Evolutionary conservation across 2,329 filamentous ascomycete genomes (phyloP).

Genomic region (Fusarium buxicola): DNA sequence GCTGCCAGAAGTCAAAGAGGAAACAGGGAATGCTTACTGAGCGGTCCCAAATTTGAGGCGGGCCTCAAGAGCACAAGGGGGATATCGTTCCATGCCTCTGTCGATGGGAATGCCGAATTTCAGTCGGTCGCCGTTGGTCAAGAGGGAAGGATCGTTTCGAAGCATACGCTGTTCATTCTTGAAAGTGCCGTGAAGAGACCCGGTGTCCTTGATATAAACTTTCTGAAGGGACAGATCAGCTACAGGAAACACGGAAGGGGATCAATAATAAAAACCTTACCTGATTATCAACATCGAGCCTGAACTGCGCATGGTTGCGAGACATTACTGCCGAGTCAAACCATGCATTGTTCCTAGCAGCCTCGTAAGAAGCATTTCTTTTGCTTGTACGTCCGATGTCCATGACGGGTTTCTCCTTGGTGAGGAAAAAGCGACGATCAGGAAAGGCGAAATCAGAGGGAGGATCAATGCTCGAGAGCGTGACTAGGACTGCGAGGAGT

Average conservation of each 20-base stretch:
- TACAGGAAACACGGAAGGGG: background rate
- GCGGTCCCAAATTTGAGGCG: conserved; percentile 45
- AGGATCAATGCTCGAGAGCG: conserved; percentile 43
- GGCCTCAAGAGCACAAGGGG: conserved; percentile 54
- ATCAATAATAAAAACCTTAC: conserved; percentile 49
- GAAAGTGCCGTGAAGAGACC: conserved; percentile 66
- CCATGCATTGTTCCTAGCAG: conserved; percentile 67
- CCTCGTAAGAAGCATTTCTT: conserved; percentile 50
- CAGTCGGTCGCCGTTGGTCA: conserved; percentile 49
- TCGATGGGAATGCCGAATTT: conserved; percentile 54
- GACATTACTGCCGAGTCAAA: conserved; percentile 81
- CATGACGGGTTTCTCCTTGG: conserved; percentile 45
- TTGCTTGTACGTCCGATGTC: conserved; percentile 60
- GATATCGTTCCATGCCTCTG: conserved; percentile 50
- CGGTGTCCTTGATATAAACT: conserved; percentile 58
- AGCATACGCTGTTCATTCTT: conserved; percentile 51
- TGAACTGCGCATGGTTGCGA: conserved; percentile 70
- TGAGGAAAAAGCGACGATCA: conserved; percentile 49
- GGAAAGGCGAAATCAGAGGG: conserved; percentile 37
- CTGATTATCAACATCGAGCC: conserved; percentile 56
- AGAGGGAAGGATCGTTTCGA: conserved; percentile 17
- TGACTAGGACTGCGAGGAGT: conserved; percentile 47
- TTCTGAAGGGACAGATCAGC: conserved; percentile 51
- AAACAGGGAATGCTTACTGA: conserved; percentile 33
- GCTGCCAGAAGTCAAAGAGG: background rate